Evolutionary conservation across 192 early-diverging fungal genomes (phyloP).

Genomic region (Podila epicladia): DNA sequence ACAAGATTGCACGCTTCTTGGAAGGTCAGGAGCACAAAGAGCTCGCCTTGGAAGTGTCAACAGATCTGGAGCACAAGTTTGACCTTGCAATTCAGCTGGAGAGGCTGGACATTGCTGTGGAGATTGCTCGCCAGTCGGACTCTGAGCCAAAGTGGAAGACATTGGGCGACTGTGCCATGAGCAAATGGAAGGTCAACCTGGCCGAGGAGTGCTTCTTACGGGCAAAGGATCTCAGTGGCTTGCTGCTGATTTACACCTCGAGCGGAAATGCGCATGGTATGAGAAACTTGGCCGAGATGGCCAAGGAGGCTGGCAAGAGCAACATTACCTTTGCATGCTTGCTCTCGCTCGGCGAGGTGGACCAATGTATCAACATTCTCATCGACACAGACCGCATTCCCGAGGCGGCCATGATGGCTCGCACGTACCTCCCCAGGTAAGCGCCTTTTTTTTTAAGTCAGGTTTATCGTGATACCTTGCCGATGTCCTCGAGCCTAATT

Average conservation of each 20-base stretch:
- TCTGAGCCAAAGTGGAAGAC: conserved; percentile 95
- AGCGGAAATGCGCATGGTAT: conserved; percentile 87
- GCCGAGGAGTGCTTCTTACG: conserved; percentile 91
- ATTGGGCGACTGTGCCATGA: conserved; percentile 91
- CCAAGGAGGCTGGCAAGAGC: conserved; percentile 78
- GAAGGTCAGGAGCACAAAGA: conserved; percentile 93
- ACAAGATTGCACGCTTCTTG: conserved; percentile 94
- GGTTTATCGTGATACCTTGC: background rate
- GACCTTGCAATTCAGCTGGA: conserved; percentile 93
- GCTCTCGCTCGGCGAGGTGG: conserved; percentile 77
- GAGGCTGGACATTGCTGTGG: conserved; percentile 84
- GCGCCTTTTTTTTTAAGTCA: background rate
- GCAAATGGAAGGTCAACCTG: conserved; percentile 87
- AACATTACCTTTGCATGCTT: conserved; percentile 94
- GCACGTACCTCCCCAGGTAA: conserved; percentile 84
- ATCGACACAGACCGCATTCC: conserved; percentile 88
- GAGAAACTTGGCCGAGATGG: conserved; percentile 73
- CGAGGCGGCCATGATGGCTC: conserved; percentile 97
- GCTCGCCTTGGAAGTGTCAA: conserved; percentile 92
- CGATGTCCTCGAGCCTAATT: background rate
- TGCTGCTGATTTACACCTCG: conserved; percentile 92
- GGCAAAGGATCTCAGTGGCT: conserved; percentile 91
- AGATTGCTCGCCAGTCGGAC: conserved; percentile 86
- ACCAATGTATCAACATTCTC: conserved; percentile 89
- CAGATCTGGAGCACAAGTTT: conserved; percentile 95